phyloP scores from a whole-genome alignment of 495 filamentous ascomycete genomes.

The Penicillium silybi region DNA sequence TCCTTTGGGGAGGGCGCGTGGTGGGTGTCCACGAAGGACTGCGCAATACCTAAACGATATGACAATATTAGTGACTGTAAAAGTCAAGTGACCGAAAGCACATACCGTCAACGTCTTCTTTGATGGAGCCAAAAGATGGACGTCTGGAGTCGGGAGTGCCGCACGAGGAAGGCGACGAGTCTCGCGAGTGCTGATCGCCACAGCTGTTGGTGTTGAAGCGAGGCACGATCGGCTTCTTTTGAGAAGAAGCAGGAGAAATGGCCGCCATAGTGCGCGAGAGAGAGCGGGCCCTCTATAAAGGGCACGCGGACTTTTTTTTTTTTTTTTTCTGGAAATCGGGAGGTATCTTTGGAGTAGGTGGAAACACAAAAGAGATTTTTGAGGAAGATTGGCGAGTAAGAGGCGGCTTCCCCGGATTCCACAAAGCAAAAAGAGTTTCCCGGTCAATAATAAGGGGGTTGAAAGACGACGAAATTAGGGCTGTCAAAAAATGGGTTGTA shows the following conservation, averaged over 20 bases:
- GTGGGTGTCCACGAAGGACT: conserved; percentile 68
- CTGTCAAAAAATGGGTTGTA: conserved; percentile 14
- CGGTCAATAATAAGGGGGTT: conserved; percentile 13
- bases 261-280: conserved; percentile 33
- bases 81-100: not conserved
- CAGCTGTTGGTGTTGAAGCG: conserved; percentile 19
- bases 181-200: conserved; percentile 33
- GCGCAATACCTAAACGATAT: conserved; percentile 51
- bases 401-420: conserved; percentile 37
- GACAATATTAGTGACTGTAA: conserved; percentile 5
- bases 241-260: conserved; percentile 20
- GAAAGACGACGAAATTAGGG: not conserved
- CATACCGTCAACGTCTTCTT: conserved; percentile 44
- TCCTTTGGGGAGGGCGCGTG: conserved; percentile 52
- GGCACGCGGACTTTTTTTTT: conserved; percentile 2
- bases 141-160: conserved; percentile 41
- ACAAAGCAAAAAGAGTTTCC: conserved; percentile 14
- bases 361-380: conserved; percentile 12
- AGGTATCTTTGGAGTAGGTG: conserved; percentile 14
- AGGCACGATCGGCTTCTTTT: conserved; percentile 23
- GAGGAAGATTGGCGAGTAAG: conserved; percentile 17
- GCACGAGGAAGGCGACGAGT: conserved; percentile 35
- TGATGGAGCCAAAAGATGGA: conserved; percentile 44
- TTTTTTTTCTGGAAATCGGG: conserved; percentile 8
- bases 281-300: conserved; percentile 36